Percentiles rank a stretch among this genome's conserved stretches.
Evolutionary conservation across 192 early-diverging fungal species (phyloP).

Genomic region (Backusella tuberculispora): DNA sequence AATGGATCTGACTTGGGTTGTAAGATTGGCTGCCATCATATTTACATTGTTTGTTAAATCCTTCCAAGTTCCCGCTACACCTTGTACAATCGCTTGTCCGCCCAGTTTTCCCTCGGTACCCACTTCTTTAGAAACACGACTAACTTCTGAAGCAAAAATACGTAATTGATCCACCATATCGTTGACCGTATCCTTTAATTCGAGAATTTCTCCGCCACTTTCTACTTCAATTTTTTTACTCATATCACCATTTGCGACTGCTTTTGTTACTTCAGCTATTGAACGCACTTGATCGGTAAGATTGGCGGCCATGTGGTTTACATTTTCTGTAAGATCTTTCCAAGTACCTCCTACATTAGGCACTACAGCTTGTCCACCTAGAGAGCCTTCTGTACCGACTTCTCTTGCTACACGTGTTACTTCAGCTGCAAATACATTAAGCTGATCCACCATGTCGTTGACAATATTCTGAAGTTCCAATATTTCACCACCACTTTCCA

Average conservation of each 20-base stretch:
- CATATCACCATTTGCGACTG: slow-evolving; percentile 66
- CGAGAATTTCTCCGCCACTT: slow-evolving; percentile 55
- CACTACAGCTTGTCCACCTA: slow-evolving; percentile 65
- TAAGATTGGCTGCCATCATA: slow-evolving; percentile 54
- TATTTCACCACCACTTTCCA: slow-evolving; percentile 58
- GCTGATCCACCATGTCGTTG: slow-evolving; percentile 62
- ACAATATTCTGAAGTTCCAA: slow-evolving; percentile 69
- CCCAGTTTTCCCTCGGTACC: slow-evolving; percentile 55
- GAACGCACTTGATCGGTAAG: slow-evolving; percentile 63
- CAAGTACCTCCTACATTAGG: slow-evolving; percentile 45
- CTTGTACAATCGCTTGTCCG: slow-evolving; percentile 48
- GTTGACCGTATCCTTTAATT: slow-evolving; percentile 66
- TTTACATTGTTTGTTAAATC: slow-evolving; percentile 55
- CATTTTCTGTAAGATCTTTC: slow-evolving; percentile 55
- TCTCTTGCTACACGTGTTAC: slow-evolving; percentile 75
- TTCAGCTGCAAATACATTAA: slow-evolving; percentile 58
- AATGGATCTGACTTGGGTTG: slow-evolving; percentile 52
- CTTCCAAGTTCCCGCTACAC: slow-evolving; percentile 46
- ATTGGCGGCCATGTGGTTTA: slow-evolving; percentile 58
- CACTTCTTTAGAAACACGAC: slow-evolving; percentile 56
- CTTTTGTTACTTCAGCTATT: slow-evolving; percentile 64
- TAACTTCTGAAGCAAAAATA: slow-evolving; percentile 53
- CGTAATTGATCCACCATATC: slow-evolving; percentile 60
- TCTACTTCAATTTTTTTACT: slow-evolving; percentile 57
- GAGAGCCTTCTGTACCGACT: slow-evolving; percentile 71